Percentiles rank a stretch among this genome's conserved stretches.
phyloP scores from a whole-genome alignment of 495 filamentous ascomycete species.

The Penicillium pancosmium region DNA sequence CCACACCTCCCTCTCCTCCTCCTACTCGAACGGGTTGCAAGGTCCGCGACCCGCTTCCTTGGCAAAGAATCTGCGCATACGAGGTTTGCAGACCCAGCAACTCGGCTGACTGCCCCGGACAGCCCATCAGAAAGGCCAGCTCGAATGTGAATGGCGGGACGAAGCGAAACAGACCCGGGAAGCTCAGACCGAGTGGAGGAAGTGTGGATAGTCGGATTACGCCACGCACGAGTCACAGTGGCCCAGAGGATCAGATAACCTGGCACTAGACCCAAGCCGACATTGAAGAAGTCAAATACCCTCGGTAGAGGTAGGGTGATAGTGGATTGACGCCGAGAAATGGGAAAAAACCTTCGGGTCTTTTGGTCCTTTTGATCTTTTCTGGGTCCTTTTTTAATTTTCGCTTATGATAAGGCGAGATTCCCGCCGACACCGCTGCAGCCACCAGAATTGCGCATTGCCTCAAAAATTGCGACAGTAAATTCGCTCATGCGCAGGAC shows the following conservation, averaged over 20 bases:
- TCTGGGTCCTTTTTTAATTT: not conserved
- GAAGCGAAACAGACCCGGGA: slow-evolving; percentile 11
- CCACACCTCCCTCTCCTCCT: not conserved
- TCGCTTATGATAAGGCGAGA: not conserved
- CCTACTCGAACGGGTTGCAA: slow-evolving; percentile 1
- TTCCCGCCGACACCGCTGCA: slow-evolving; percentile 10
- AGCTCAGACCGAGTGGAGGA: slow-evolving; percentile 26
- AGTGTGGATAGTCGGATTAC: slow-evolving; percentile 27
- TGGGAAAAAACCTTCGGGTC: not conserved
- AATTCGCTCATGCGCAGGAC: not conserved
- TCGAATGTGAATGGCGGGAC: slow-evolving; percentile 7
- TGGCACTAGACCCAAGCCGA: slow-evolving; percentile 24
- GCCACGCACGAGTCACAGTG: slow-evolving; percentile 28
- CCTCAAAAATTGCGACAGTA: not conserved
- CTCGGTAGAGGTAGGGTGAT: slow-evolving; percentile 12
- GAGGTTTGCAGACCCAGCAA: slow-evolving; percentile 9
- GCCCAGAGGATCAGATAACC: slow-evolving; percentile 34
- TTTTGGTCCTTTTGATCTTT: not conserved
- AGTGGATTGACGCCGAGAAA: not conserved
- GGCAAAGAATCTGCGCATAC: slow-evolving; percentile 10
- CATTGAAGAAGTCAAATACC: slow-evolving; percentile 3
- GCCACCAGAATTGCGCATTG: not conserved
- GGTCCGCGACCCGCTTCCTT: slow-evolving; percentile 12
- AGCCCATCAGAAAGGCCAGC: slow-evolving; percentile 6
- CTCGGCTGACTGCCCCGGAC: not conserved